phyloP scores from a whole-genome alignment of 2,329 filamentous ascomycete genomes.

The Endocalyx cinctus region DNA sequence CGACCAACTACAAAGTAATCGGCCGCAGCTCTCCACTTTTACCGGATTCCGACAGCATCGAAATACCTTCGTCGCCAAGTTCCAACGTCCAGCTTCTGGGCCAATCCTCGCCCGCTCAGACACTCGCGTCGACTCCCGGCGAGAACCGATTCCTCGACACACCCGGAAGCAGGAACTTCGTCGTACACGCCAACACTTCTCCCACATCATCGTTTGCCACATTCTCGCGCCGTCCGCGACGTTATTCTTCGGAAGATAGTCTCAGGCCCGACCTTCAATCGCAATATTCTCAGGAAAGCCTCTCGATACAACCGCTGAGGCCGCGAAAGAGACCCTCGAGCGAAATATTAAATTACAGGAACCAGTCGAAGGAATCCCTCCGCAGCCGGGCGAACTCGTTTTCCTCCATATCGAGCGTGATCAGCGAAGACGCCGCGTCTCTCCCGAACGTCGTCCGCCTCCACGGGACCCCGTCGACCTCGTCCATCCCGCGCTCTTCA shows the following conservation, averaged over 20 bases:
- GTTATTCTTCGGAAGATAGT: constrained; percentile 30
- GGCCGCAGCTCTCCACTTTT: constrained; percentile 39
- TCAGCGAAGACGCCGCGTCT: constrained; percentile 44
- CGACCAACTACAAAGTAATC: constrained; percentile 52
- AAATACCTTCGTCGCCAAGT: constrained; percentile 36
- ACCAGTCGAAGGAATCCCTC: constrained; percentile 49
- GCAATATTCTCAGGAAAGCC: constrained; percentile 57
- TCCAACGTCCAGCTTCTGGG: constrained; percentile 49
- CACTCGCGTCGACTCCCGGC: constrained; percentile 30
- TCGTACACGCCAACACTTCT: constrained; percentile 44
- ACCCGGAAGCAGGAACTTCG: constrained; percentile 43
- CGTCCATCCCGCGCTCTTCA: constrained; percentile 24
- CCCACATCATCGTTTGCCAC: constrained; percentile 34
- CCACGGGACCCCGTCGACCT: constrained; percentile 25
- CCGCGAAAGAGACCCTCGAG: constrained; percentile 42
- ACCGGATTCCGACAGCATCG: constrained; percentile 36
- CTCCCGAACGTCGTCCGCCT: constrained; percentile 36
- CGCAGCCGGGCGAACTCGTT: constrained; percentile 45
- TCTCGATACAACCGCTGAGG: constrained; percentile 52
- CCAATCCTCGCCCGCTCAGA: constrained; percentile 43
- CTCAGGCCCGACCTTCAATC: constrained; percentile 29
- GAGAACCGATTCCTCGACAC: constrained; percentile 25
- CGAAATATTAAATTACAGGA: constrained; percentile 46
- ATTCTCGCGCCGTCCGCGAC: constrained; percentile 16
- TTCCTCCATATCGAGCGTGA: constrained; percentile 51